Evolutionary conservation across 306 rosid species (phyloP).

Genomic region (Elaeagnus macrophylla): DNA sequence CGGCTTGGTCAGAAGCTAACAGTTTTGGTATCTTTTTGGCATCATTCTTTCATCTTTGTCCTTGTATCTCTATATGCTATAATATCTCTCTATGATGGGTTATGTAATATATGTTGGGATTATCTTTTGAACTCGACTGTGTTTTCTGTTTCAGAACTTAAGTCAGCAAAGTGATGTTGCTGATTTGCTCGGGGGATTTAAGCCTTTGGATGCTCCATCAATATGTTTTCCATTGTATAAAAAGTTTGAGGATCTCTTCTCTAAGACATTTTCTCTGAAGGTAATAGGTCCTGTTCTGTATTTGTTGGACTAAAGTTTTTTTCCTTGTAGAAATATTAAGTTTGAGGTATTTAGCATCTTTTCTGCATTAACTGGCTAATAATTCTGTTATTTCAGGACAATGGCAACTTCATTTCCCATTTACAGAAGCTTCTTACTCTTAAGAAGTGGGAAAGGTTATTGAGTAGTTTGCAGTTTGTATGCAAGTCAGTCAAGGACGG

Average conservation of each 20-base stretch:
- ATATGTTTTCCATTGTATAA: conserved; percentile 41
- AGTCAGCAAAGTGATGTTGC: conserved; percentile 96
- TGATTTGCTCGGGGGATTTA: conserved; percentile 82
- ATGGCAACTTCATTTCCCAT: conserved; percentile 18
- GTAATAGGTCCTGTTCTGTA: conserved; percentile 25
- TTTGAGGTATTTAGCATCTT: neutral
- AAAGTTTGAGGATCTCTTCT: conserved; percentile 55
- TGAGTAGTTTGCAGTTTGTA: conserved; percentile 32
- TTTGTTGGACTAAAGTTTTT: neutral
- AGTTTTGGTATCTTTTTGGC: conserved; percentile 55
- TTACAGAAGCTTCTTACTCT: conserved; percentile 27
- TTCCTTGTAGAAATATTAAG: neutral
- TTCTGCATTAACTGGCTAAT: conserved; percentile 11
- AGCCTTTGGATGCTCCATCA: conserved; percentile 60
- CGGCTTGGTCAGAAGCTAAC: conserved; percentile 83
- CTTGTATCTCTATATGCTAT: neutral
- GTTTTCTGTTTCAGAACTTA: conserved; percentile 53
- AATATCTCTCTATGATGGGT: neutral
- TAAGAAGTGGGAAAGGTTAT: conserved; percentile 50
- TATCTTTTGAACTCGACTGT: conserved; percentile 6
- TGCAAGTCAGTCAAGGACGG: conserved; percentile 27
- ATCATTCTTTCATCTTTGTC: conserved; percentile 7
- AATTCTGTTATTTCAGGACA: conserved; percentile 36
- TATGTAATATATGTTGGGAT: neutral
- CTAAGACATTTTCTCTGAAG: conserved; percentile 39